A percentile compares a stretch with the other conserved stretches of the same genome.
phyloP scores from a whole-genome alignment of 352 stramenopile species.

The Phytophthora palmivora region DNA sequence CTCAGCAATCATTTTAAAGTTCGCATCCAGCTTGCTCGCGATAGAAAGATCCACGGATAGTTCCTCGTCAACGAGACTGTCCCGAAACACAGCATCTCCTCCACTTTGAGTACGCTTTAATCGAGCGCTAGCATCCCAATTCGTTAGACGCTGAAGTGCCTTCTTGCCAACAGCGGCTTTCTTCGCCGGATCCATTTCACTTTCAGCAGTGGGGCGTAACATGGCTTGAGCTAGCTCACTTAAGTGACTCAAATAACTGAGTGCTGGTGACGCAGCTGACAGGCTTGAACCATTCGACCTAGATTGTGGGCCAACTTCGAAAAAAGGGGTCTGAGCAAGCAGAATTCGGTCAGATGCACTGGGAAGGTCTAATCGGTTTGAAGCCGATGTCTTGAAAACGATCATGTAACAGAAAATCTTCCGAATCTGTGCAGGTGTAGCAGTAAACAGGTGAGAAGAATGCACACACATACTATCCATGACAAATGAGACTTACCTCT shows the following conservation, averaged over 20 bases:
- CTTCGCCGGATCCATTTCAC: constrained; percentile 49
- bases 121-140: constrained; percentile 70
- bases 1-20: constrained; percentile 89
- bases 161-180: constrained; percentile 53
- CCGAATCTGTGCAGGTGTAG: constrained; percentile 55
- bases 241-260: constrained; percentile 76
- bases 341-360: constrained; percentile 78
- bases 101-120: constrained; percentile 49
- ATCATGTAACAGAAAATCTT: constrained; percentile 90
- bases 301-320: constrained; percentile 41
- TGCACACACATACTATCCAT: not conserved
- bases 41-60: constrained; percentile 85
- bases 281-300: constrained; percentile 22
- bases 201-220: constrained; percentile 47
- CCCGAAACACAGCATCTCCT: constrained; percentile 68
- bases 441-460: constrained; percentile 7
- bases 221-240: constrained; percentile 79
- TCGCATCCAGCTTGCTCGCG: constrained; percentile 82
- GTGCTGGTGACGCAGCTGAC: constrained; percentile 41
- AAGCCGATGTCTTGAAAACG: constrained; percentile 83
- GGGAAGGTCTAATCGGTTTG: constrained; percentile 78
- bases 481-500: constrained; percentile 52
- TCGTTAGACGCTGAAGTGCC: constrained; percentile 62
- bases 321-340: constrained; percentile 77
- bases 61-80: constrained; percentile 81